Evolutionary conservation across 306 rosid species (phyloP), one percentile per base, ranked within the genome.

Genomic region (Vigna radiata): DNA sequence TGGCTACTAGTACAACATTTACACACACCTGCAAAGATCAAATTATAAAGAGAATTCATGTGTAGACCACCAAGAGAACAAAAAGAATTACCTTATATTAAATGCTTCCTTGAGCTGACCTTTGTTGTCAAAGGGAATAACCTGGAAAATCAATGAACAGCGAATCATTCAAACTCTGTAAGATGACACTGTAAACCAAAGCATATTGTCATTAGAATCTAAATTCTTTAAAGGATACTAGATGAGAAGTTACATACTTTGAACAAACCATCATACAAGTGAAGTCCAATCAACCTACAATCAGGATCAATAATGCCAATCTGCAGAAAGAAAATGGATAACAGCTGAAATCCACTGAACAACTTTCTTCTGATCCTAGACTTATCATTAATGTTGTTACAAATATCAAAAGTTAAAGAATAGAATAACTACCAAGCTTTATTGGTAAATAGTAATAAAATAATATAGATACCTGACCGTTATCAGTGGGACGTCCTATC

Each of bases 71-170:
- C 29, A 55, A 73, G 73, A 59, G 54, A 59, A 49, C 36, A 48
- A 58, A 58, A 17, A 46, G 10, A 68, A 79, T 50, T 91, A 95
- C 99, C 99, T 86, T 43, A 95, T 95, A 79, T 95, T 95, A 84
- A 95, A 95, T 39, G 99, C 99, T 84, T 95, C 99, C 87, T 95
- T 95, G 73, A 95, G 97, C 80, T 89, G 99, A 29, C 99, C 99
- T 81, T 86, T 95, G 76, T 93, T 95, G 76, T 95, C 98, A 37
- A 95, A 95, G 60, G 99, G 99, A 82, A 95, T 92, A 67, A 95
- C 99, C 99, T 95, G 83, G 70, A 17, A 77, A 52, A 75, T 33
- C 72, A 86, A 80, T 33, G 50, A 79, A 67, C 48, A 44, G 19
- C 37, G 14, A 66, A 77, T 56, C 46, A 76, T 56, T 69, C 62